Conservation (phyloP, 345 rosid species). For the Eucalyptus brandiana region DNA sequence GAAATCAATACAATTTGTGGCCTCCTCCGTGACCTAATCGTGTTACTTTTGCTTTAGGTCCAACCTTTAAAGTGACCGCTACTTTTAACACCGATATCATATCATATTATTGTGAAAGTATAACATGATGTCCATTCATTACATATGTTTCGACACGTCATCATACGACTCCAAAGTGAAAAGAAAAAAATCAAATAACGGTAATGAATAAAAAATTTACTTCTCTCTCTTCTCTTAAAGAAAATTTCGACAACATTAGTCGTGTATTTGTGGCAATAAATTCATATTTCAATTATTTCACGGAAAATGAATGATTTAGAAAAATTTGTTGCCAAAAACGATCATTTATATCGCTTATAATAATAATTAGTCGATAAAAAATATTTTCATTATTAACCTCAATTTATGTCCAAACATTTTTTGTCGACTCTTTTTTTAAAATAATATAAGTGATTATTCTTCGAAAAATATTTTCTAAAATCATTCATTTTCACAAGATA, state of each 20-base stretch:
- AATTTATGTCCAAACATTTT: not conserved
- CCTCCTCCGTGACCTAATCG: not conserved
- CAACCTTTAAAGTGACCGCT: not conserved
- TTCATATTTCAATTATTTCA: rapidly evolving
- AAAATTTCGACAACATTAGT: not conserved
- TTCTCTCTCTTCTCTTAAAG: not conserved
- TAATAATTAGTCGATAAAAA: not conserved
- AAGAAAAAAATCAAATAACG: not conserved
- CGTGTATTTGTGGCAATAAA: not conserved
- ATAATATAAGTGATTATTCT: not conserved
- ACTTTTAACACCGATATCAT: not conserved
- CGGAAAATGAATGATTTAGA: not conserved
- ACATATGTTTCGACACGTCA: not conserved
- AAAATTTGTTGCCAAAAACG: not conserved
- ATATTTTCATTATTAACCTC: not conserved
- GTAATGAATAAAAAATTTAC: not conserved
- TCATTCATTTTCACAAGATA: not conserved
- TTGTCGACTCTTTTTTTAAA: not conserved
- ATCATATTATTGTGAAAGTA: not conserved
- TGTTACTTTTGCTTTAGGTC: not conserved
- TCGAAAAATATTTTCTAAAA: not conserved
- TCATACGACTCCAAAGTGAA: not conserved
- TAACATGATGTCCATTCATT: not conserved
- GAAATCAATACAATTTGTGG: not conserved
- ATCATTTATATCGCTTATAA: not conserved